Percentiles rank a stretch among this genome's conserved stretches.
phyloP scores from a whole-genome alignment of 2,329 filamentous ascomycete genomes.

The Pyrenochaeta sp. region DNA sequence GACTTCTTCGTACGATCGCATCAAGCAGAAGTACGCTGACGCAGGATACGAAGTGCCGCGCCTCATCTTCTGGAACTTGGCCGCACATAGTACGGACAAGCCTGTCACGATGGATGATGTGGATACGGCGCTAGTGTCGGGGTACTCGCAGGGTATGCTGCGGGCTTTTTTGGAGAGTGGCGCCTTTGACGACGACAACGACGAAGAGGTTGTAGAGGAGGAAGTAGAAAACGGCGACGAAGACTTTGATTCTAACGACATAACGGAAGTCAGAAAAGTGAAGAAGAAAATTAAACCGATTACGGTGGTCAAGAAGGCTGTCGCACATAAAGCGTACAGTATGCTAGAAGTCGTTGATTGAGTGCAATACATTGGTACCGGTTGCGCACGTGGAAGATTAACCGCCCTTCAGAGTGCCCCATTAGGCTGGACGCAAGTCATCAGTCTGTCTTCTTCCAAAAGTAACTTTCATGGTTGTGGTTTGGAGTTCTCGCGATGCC shows the following conservation, averaged over 20 bases:
- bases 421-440: too few relatives aligned
- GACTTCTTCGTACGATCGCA: constrained; percentile 60
- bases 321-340: constrained; percentile 63
- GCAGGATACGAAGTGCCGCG: constrained; percentile 67
- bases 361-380: not conserved
- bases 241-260: constrained; percentile 24
- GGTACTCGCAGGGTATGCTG: constrained; percentile 66
- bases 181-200: constrained; percentile 46
- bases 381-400: too few relatives aligned
- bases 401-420: too few relatives aligned
- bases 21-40: constrained; percentile 56
- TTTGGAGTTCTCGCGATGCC: too few relatives aligned
- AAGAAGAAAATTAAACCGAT: constrained; percentile 36
- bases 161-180: constrained; percentile 65
- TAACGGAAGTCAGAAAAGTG: constrained; percentile 44
- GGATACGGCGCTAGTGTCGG: constrained; percentile 62
- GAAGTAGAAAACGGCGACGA: constrained; percentile 33
- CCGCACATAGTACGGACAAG: constrained; percentile 58
- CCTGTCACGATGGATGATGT: constrained; percentile 57
- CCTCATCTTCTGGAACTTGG: constrained; percentile 69
- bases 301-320: constrained; percentile 58
- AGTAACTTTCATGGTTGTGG: too few relatives aligned
- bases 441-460: too few relatives aligned
- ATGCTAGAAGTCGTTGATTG: constrained; percentile 66
- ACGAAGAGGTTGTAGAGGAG: constrained; percentile 50